Evolutionary conservation across 805 yeast species (phyloP).

Genomic region (Spathaspora boniae): DNA sequence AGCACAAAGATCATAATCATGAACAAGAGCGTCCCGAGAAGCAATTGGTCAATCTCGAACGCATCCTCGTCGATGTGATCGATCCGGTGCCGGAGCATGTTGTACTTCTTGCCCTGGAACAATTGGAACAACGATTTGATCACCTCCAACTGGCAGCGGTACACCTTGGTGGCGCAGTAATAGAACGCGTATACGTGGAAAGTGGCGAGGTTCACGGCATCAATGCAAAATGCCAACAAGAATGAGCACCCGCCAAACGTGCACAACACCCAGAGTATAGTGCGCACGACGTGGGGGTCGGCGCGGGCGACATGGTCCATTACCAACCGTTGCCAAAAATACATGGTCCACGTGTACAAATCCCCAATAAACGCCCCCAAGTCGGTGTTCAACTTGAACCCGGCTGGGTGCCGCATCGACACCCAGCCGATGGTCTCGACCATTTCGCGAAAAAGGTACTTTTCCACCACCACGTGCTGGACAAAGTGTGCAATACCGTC

Average conservation of each 20-base stretch:
- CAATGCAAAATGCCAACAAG: constrained; percentile 62
- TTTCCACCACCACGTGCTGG: constrained; percentile 29
- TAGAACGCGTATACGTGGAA: constrained; percentile 77
- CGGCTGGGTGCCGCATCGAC: constrained; percentile 81
- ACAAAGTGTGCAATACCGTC: constrained; percentile 19
- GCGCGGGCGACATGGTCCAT: not conserved
- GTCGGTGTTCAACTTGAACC: constrained; percentile 86
- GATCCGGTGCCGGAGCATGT: constrained; percentile 77
- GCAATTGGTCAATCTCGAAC: constrained; percentile 80
- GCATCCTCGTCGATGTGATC: constrained; percentile 48
- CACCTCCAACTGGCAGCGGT: constrained; percentile 67
- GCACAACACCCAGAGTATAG: constrained; percentile 19
- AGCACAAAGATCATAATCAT: constrained; percentile 72
- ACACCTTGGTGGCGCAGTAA: constrained; percentile 73
- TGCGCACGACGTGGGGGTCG: not conserved
- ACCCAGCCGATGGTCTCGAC: constrained; percentile 61
- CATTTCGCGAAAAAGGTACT: constrained; percentile 43
- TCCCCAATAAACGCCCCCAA: constrained; percentile 84
- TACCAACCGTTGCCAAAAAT: constrained; percentile 51
- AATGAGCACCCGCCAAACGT: constrained; percentile 64
- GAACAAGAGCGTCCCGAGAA: constrained; percentile 85
- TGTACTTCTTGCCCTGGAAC: constrained; percentile 86
- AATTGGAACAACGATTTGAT: constrained; percentile 74
- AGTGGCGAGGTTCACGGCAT: constrained; percentile 58
- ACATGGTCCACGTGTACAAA: constrained; percentile 78